Conservation (phyloP, 2,329 filamentous ascomycete genomes). For the Zasmidium angulare region DNA sequence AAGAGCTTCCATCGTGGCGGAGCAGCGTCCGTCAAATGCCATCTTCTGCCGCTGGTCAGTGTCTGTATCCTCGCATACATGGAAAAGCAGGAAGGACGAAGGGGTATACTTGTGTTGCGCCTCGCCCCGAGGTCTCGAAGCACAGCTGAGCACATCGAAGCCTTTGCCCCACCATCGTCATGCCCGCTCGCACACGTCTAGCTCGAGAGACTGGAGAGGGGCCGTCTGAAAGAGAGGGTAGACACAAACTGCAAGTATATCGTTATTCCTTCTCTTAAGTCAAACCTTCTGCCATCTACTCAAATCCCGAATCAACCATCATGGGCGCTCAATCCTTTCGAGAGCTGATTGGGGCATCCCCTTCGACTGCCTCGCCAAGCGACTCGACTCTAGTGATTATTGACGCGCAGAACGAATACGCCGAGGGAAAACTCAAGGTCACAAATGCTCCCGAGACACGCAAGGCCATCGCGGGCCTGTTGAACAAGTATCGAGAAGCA, state of each 20-base stretch:
- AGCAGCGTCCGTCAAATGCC: background rate
- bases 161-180: background rate
- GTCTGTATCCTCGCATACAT: background rate
- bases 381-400: slow-evolving; percentile 67
- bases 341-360: slow-evolving; percentile 53
- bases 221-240: background rate
- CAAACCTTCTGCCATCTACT: background rate
- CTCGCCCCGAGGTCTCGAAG: background rate
- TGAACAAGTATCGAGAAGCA: slow-evolving; percentile 60
- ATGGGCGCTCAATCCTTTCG: slow-evolving; percentile 46
- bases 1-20: background rate
- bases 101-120: background rate
- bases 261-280: background rate
- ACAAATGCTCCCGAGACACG: slow-evolving; percentile 55
- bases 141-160: background rate
- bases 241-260: slow-evolving; percentile 4
- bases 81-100: background rate
- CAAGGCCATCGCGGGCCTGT: slow-evolving; percentile 56
- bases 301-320: background rate
- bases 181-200: background rate
- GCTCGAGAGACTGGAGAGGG: background rate
- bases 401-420: slow-evolving; percentile 71
- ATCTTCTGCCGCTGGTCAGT: background rate
- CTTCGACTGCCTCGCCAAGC: slow-evolving; percentile 55
- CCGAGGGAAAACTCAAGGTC: slow-evolving; percentile 57